Conservation (phyloP, 164 flowering plant genomes). For the Vitis rupestris region DNA sequence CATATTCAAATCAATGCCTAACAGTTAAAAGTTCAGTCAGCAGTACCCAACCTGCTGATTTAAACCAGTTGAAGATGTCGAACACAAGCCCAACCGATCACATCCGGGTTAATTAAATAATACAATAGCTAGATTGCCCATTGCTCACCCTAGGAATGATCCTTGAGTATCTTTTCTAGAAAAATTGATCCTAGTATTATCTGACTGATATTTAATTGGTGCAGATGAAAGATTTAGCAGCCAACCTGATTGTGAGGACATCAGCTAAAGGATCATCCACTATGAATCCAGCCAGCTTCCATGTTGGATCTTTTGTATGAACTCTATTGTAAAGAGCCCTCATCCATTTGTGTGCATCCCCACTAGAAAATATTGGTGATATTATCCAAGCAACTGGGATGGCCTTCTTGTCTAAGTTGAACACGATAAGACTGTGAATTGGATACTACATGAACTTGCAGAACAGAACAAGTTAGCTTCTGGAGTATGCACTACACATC, state of each 20-base stretch:
- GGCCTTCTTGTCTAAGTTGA: constrained; percentile 86
- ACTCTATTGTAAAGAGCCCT: constrained; percentile 86
- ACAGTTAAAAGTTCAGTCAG: too few species aligned
- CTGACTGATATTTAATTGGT: neutral
- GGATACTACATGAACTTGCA: constrained; percentile 55
- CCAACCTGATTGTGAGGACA: constrained; percentile 63
- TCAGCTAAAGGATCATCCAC: constrained; percentile 83
- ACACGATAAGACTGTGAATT: constrained; percentile 83
- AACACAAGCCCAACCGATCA: too few species aligned
- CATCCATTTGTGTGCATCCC: constrained; percentile 77
- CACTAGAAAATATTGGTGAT: constrained; percentile 56
- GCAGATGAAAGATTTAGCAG: neutral
- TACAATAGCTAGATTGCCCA: neutral
- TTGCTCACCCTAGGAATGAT: neutral
- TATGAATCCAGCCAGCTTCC: constrained; percentile 88
- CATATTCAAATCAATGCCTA: neutral
- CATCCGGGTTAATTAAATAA: too few species aligned
- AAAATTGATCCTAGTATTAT: constrained; percentile 4
- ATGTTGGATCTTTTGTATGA: constrained; percentile 77
- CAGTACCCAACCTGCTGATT: too few species aligned
- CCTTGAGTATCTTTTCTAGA: neutral
- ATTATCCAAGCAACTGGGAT: constrained; percentile 97
- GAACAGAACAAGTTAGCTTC: constrained; percentile 24
- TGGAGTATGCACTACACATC: constrained; percentile 3
- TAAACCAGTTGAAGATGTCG: too few species aligned